A percentile compares a stretch with the other conserved stretches of the same genome.
phyloP scores from a whole-genome alignment of 139 green algal genomes.

The Astrephomene gubernaculifera region DNA sequence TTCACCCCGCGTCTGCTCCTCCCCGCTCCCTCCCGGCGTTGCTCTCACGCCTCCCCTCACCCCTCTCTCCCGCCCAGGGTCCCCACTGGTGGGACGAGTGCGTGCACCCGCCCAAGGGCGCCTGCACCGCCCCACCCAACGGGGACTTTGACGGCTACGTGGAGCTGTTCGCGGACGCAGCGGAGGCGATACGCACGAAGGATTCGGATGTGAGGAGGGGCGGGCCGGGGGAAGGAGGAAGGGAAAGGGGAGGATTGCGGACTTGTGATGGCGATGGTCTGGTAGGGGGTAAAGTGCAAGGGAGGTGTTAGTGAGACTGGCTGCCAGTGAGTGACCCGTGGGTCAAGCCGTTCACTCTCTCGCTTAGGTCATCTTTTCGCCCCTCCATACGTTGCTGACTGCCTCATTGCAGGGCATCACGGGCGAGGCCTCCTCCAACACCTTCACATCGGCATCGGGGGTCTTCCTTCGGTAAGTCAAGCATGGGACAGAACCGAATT shows the following conservation, averaged over 20 bases:
- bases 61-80: conserved; percentile 58
- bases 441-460: conserved; percentile 60
- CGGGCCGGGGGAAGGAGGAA: too few species aligned
- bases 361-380: too few species aligned
- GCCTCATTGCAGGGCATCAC: conserved; percentile 49
- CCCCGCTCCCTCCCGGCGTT: not conserved
- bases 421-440: conserved; percentile 72
- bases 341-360: too few species aligned
- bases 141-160: conserved; percentile 70
- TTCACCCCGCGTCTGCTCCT: not conserved
- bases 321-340: too few species aligned
- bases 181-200: conserved; percentile 12
- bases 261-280: too few species aligned
- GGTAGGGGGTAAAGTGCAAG: too few species aligned
- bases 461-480: conserved; percentile 61
- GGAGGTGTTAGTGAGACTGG: too few species aligned
- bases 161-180: conserved; percentile 49
- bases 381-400: not conserved
- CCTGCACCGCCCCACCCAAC: conserved; percentile 61
- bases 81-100: conserved; percentile 77
- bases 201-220: not conserved
- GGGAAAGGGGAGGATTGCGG: too few species aligned
- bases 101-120: conserved; percentile 50
- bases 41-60: too few species aligned
- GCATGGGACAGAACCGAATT: too few species aligned